Evolutionary conservation across 2,329 filamentous ascomycete species (phyloP).

Genomic region (Diaporthe citrichinensis): DNA sequence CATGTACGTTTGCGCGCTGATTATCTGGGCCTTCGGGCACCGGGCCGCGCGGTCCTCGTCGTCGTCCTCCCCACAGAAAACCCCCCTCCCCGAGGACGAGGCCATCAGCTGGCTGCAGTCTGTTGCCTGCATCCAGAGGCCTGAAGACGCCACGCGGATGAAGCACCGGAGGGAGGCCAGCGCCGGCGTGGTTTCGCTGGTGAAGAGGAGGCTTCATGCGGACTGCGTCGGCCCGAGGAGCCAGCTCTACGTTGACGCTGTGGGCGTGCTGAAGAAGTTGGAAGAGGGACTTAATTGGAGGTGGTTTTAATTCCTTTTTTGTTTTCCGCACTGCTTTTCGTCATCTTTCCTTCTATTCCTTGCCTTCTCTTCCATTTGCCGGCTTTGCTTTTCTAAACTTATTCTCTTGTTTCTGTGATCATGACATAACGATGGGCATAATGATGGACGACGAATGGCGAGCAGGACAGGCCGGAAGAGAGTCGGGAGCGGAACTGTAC

Average conservation of each 20-base stretch:
- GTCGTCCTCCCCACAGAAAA: conserved; percentile 37
- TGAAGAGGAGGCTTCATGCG: conserved; percentile 60
- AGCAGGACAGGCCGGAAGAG: conserved; percentile 7
- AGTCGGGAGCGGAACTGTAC: background rate
- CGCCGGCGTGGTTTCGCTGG: conserved; percentile 62
- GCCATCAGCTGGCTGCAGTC: conserved; percentile 55
- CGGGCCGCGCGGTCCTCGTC: conserved; percentile 42
- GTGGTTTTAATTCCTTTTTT: conserved; percentile 53
- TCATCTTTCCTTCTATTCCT: background rate
- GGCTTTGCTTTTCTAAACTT: background rate
- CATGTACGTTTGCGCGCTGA: conserved; percentile 69
- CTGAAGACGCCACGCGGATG: conserved; percentile 56
- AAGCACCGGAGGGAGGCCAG: conserved; percentile 57
- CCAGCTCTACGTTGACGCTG: conserved; percentile 66
- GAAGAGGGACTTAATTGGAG: conserved; percentile 60
- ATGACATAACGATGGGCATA: conserved; percentile 25
- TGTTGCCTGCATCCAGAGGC: conserved; percentile 56
- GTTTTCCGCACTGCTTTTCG: background rate
- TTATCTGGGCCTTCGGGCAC: conserved; percentile 71
- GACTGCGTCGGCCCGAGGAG: conserved; percentile 65
- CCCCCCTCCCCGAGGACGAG: conserved; percentile 45
- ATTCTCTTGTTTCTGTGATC: conserved; percentile 18
- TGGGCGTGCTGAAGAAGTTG: conserved; percentile 65
- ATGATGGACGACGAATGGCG: conserved; percentile 13
- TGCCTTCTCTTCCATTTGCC: background rate